Evolutionary conservation across 805 yeast species (phyloP).

Genomic region (Candida maltosa): DNA sequence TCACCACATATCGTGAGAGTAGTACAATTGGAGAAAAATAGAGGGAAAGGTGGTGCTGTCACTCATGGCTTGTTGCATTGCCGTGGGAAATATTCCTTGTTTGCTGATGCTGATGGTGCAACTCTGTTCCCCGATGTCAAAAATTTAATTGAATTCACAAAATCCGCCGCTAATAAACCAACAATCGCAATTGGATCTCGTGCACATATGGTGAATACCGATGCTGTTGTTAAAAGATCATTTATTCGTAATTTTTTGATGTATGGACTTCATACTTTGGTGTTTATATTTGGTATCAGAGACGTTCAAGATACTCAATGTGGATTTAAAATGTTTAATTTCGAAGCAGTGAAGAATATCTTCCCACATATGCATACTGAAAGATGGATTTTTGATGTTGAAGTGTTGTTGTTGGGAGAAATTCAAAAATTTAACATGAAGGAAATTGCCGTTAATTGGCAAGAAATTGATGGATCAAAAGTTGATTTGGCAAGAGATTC

Average conservation of each 20-base stretch:
- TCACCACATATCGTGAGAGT: conserved; percentile 65
- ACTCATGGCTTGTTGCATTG: conserved; percentile 82
- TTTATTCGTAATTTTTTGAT: conserved; percentile 84
- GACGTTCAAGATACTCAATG: conserved; percentile 92
- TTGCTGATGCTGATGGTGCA: conserved; percentile 99
- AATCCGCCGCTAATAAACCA: conserved; percentile 25
- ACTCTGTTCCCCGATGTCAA: conserved; percentile 70
- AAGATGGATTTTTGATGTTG: conserved; percentile 98
- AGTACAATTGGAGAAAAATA: conserved; percentile 63
- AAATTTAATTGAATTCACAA: conserved; percentile 46
- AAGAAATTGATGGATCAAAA: conserved; percentile 93
- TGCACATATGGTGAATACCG: conserved; percentile 94
- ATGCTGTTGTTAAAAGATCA: conserved; percentile 93
- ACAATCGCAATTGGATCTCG: conserved; percentile 87
- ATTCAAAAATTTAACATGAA: conserved; percentile 61
- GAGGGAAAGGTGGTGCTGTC: conserved; percentile 92
- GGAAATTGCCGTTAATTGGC: conserved; percentile 93
- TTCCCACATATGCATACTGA: conserved; percentile 94
- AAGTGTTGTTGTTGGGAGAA: conserved; percentile 76
- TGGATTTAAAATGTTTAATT: conserved; percentile 90
- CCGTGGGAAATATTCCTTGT: conserved; percentile 70
- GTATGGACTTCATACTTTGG: conserved; percentile 87
- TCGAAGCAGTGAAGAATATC: conserved; percentile 57
- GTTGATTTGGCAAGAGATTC: conserved; percentile 89
- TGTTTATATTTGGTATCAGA: conserved; percentile 85